Evolutionary conservation across 2,329 filamentous ascomycete genomes (phyloP), one percentile per base, ranked within the genome.

Genomic region (Fusarium torulosum): DNA sequence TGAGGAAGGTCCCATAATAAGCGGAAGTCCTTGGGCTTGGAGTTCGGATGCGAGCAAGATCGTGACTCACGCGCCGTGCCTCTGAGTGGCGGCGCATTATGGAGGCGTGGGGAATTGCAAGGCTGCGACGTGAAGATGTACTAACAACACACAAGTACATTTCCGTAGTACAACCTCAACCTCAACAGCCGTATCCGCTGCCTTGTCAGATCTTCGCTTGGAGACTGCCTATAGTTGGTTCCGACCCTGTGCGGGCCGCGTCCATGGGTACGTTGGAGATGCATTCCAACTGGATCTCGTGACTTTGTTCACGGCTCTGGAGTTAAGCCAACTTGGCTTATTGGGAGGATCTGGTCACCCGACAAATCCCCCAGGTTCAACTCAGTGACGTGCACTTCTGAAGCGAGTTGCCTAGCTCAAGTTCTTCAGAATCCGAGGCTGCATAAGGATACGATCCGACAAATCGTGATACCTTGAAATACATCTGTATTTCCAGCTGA

Each of bases 101-200:
- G 61, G 65, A 62, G 57, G 61, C 62, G 62, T 61, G 63, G 66
- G 33, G 63, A 56, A 66, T 37, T 42, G 55, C 59, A 71, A 75
- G 64, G 72, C 74, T 76, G 69, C 67, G 69, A 69, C 62, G 57
- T 63, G 58, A 63, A 70, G 41, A 21, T 66, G 57, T 53, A 71
- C 66, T 52, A 65, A 65, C 67, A 70, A 62, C 43, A 56, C 46
- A 53, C 9, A 44, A 49, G 41, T 44, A 54, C 51, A 41, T 10
- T 55, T 43, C 25, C 21, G 49, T 45, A n/a, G 25, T 33, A 33
- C 29, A 15, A 29, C 27, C 27, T 29, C 27, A 7, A 33, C 3
- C 31, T 37, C 45, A 21, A 23, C 21, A 19, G 37, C 31, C 33
- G 46, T 59, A 49, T 37, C 42, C 44, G 49, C 60, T 51, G 29